Evolutionary conservation across 179 eudicot genomes (phyloP), one percentile per base, ranked within the genome.

Genomic region (Pouteria campechiana): DNA sequence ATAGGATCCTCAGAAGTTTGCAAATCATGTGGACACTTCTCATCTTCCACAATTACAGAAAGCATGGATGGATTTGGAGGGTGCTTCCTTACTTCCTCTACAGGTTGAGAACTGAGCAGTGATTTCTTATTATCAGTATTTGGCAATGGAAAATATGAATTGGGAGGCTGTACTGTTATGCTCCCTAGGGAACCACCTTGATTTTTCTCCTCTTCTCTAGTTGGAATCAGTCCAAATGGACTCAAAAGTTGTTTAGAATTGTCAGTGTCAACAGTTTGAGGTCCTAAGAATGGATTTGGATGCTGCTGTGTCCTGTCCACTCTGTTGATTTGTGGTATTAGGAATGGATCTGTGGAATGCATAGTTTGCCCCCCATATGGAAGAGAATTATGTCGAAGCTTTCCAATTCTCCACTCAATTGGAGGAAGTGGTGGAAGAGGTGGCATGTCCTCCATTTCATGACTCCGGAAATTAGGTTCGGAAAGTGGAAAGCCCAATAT

Each of bases 391-490:
- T 74, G 70, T 52, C 61, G 86, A 52, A 66, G 63, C 69, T 60
- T 87, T 29, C 85, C 84, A 51, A 75, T 49, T 67, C 85, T 79
- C 99, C 99, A 87, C 55, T 92, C 94, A 65, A 82, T 69, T 15
- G 99, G 99, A 53, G 99, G 99, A 63, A 92, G 76, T 55, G 98
- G 98, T 37, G 99, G 99, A 54, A 92, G 58, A 5, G 99, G 90
- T 32, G 94, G 96, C 68, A 76, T 58, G 45, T 76, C 84, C 18
- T 65, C 76, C 31, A 67, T 50, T 52, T 52, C n/a, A n/a, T n/a
- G n/a, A n/a, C n/a, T n/a, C n/a, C n/a, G n/a, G n/a, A n/a, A n/a
- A n/a, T n/a, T n/a, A n/a, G n/a, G n/a, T n/a, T n/a, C n/a, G n/a
- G n/a, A n/a, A n/a, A n/a, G n/a, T n/a, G n/a, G n/a, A n/a, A n/a